Evolutionary conservation across 495 filamentous ascomycete species (phyloP).

Genomic region (Lasiosphaeria hispida): DNA sequence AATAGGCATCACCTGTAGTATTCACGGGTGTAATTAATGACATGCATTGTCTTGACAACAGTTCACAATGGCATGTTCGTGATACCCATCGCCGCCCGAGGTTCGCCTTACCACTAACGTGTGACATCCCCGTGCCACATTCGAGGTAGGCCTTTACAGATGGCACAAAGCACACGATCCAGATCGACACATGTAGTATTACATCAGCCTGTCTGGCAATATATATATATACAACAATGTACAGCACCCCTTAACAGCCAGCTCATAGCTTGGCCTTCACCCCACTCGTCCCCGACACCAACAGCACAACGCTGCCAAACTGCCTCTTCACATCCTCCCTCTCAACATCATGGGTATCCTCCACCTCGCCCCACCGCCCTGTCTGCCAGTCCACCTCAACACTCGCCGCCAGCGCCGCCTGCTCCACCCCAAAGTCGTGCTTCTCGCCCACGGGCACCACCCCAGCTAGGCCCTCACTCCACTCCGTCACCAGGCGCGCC

Average conservation of each 20-base stretch:
- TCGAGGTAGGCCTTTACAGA: too few species aligned
- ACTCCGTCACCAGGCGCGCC: conserved; percentile 75
- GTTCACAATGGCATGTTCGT: too few species aligned
- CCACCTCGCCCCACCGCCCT: conserved; percentile 88
- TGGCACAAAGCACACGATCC: too few species aligned
- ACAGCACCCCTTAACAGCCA: neutral
- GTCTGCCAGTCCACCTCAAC: conserved; percentile 92
- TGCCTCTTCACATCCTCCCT: conserved; percentile 87
- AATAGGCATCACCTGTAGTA: too few species aligned
- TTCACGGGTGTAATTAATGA: too few species aligned
- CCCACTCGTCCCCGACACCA: conserved; percentile 59
- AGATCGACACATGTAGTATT: too few species aligned
- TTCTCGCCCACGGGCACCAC: conserved; percentile 11
- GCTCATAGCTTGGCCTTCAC: neutral
- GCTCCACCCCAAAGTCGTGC: conserved; percentile 57
- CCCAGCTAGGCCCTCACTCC: conserved; percentile 65
- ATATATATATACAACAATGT: neutral
- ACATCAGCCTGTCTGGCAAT: neutral
- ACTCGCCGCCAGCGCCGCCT: conserved; percentile 74
- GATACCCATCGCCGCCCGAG: too few species aligned
- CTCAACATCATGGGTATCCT: conserved; percentile 97
- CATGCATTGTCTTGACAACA: too few species aligned
- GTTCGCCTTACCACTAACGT: too few species aligned
- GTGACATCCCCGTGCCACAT: too few species aligned
- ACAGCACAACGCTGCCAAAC: conserved; percentile 77